Percentiles rank a stretch among this genome's conserved stretches.
Evolutionary conservation across 257 asterid genomes (phyloP).

Genomic region (Verbena officinalis): DNA sequence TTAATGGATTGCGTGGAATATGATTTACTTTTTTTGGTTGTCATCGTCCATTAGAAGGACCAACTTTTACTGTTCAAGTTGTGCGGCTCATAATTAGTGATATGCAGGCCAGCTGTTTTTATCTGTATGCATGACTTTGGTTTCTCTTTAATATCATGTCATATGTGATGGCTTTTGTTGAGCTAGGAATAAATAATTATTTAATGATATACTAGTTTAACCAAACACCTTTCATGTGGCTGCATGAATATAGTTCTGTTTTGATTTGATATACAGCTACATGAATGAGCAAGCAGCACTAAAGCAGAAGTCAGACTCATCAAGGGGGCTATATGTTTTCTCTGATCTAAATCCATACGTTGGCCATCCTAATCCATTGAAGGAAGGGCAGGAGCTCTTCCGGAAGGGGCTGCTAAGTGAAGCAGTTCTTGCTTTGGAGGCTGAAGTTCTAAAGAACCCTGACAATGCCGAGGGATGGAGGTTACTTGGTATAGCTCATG

Average conservation of each 20-base stretch:
- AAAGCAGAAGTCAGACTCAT: conserved; percentile 46
- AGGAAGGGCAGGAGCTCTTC: conserved; percentile 96
- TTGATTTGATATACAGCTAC: conserved; percentile 42
- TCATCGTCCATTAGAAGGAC: conserved; percentile 9
- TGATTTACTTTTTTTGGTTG: background rate
- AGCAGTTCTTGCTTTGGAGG: conserved; percentile 99
- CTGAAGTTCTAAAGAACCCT: conserved; percentile 97
- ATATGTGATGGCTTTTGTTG: conserved; percentile 1
- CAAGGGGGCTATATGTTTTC: conserved; percentile 83
- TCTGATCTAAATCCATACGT: conserved; percentile 97
- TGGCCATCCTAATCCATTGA: conserved; percentile 96
- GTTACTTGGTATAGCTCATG: conserved; percentile 96
- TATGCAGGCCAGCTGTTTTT: background rate
- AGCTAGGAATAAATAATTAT: conserved; percentile 12
- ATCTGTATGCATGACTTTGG: background rate
- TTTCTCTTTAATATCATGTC: conserved; percentile 10
- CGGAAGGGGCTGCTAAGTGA: conserved; percentile 99
- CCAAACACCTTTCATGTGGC: conserved; percentile 7
- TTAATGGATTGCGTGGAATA: conserved; percentile 16
- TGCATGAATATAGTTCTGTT: conserved; percentile 11
- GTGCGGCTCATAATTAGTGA: background rate
- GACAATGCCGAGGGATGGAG: conserved; percentile 99
- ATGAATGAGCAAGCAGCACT: conserved; percentile 49
- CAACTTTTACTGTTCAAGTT: background rate
- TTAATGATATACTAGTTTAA: conserved; percentile 1